A percentile compares a stretch with the other conserved stretches of the same genome.
These are phyloP conservation scores for Alloascoidea africana DNA, from an alignment of 805 yeast genomes.

Conservation along the genomic window DNA sequence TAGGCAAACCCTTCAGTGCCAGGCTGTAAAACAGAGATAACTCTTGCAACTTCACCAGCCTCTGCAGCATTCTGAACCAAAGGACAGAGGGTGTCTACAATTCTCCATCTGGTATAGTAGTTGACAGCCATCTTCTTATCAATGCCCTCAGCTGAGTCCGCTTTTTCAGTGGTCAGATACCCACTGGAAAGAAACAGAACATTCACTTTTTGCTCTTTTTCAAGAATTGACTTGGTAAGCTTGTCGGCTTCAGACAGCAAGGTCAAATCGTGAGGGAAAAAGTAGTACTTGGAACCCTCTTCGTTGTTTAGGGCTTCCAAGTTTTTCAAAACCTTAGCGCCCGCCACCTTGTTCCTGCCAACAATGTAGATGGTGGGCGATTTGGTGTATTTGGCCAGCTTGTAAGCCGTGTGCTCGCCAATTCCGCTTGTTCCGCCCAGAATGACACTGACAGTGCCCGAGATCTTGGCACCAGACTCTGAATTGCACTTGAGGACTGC, in stretches of 20 bases:
- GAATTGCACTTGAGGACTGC: too few relatives aligned
- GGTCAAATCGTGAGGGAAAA: constrained; percentile 7
- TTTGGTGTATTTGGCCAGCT: constrained; percentile 11
- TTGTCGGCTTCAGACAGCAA: constrained; percentile 4
- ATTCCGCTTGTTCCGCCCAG: constrained; percentile 16
- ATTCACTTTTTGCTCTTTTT: constrained; percentile 8
- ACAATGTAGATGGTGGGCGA: constrained; percentile 13
- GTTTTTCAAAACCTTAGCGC: constrained; percentile 9
- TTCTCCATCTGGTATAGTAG: constrained; percentile 14
- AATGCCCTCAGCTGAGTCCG: constrained; percentile 13
- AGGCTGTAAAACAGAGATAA: constrained; percentile 13
- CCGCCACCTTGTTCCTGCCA: constrained; percentile 13
- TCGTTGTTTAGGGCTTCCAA: constrained; percentile 9
- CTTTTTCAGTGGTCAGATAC: constrained; percentile 14
- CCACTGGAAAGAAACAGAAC: constrained; percentile 8
- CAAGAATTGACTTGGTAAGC: constrained; percentile 3
- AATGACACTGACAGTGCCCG: constrained; percentile 12
- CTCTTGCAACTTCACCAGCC: constrained; percentile 11
- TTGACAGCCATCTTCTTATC: constrained; percentile 13
- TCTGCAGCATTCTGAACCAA: constrained; percentile 10
- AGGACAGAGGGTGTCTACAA: constrained; percentile 11
- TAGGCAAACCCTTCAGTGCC: constrained; percentile 10
- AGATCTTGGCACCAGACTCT: too few relatives aligned
- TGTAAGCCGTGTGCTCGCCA: constrained; percentile 14
- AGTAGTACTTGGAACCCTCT: constrained; percentile 7